Evolutionary conservation across 306 rosid species (phyloP).

Genomic region (Dryas drummondii): DNA sequence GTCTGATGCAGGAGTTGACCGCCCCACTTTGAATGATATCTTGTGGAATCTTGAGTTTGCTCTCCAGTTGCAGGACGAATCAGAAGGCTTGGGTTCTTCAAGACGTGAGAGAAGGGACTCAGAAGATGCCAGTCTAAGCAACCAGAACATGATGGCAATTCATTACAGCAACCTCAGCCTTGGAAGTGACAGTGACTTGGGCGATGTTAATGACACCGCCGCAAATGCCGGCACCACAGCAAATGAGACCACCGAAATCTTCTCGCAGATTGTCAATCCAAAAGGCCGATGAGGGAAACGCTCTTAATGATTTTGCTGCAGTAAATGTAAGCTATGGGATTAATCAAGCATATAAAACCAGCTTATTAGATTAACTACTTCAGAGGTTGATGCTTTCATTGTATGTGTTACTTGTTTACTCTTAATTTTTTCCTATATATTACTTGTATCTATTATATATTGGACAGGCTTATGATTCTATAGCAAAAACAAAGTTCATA

Average conservation of each 20-base stretch:
- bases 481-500: constrained; percentile 15
- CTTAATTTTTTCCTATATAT: background rate
- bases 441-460: constrained; percentile 14
- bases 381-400: constrained; percentile 14
- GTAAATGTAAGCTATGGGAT: constrained; percentile 14
- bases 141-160: constrained; percentile 30
- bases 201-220: background rate
- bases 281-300: constrained; percentile 30
- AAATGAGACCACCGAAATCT: constrained; percentile 28
- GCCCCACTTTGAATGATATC: constrained; percentile 50
- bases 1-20: constrained; percentile 40
- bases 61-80: constrained; percentile 48
- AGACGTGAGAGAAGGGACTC: constrained; percentile 7
- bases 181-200: constrained; percentile 39
- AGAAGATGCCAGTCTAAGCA: constrained; percentile 19
- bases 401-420: constrained; percentile 11
- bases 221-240: background rate
- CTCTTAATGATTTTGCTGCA: background rate
- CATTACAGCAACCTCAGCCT: constrained; percentile 50
- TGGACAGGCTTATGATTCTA: constrained; percentile 17
- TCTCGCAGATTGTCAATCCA: constrained; percentile 51
- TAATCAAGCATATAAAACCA: constrained; percentile 1
- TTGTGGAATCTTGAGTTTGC: constrained; percentile 55
- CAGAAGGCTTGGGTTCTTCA: constrained; percentile 19
- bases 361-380: background rate